phyloP scores from a whole-genome alignment of 805 yeast genomes.

The Cyberlindnera mississippiensis region DNA sequence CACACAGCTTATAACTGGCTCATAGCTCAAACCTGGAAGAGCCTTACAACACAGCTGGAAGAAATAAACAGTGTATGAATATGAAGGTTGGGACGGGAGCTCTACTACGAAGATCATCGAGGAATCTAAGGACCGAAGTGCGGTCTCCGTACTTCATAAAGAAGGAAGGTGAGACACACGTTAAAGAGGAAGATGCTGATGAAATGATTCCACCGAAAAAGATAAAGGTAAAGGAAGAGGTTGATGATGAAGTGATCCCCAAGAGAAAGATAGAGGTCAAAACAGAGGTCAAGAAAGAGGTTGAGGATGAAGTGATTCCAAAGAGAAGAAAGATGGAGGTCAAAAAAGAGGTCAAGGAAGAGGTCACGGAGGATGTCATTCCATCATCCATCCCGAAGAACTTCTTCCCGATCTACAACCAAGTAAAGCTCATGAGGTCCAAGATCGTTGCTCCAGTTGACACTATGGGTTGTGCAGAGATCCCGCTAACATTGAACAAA shows the following conservation, averaged over 20 bases:
- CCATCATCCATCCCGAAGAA: slow-evolving; percentile 37
- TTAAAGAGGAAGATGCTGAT: not conserved
- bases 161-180: slow-evolving; percentile 1
- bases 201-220: no score
- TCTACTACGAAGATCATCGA: slow-evolving; percentile 6
- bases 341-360: slow-evolving; percentile 3
- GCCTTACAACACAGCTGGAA: no score
- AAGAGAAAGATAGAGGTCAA: slow-evolving; percentile 1
- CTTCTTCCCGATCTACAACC: slow-evolving; percentile 55
- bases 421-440: slow-evolving; percentile 62
- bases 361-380: not conserved
- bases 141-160: slow-evolving; percentile 6
- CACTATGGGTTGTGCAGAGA: slow-evolving; percentile 74
- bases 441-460: slow-evolving; percentile 81
- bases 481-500: slow-evolving; percentile 37
- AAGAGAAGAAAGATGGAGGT: slow-evolving; percentile 7
- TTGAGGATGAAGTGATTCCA: slow-evolving; percentile 2
- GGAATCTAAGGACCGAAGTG: not conserved
- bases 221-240: not conserved
- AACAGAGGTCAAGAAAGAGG: slow-evolving; percentile 7
- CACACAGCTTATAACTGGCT: no score
- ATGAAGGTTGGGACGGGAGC: not conserved
- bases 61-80: not conserved
- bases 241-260: not conserved
- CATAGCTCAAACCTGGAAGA: no score